A percentile compares a stretch with the other conserved stretches of the same genome.
These are phyloP conservation scores for Nothophaeocryptopus gaeumannii DNA, from an alignment of 2,329 filamentous ascomycete genomes.

Conservation along the genomic window DNA sequence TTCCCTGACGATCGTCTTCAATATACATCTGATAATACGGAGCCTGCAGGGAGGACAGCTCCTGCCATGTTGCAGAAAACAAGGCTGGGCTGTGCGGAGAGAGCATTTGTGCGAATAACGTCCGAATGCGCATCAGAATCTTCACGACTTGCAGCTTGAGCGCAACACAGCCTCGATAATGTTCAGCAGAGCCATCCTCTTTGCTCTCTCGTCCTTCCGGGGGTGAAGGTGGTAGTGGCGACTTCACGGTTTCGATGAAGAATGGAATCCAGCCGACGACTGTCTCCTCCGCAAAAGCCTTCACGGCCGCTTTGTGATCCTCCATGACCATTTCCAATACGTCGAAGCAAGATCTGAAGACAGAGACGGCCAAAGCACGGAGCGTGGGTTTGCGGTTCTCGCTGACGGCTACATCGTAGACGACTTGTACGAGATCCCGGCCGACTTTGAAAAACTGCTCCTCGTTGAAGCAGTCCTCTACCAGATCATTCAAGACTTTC, in stretches of 20 bases:
- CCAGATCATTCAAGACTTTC: slow-evolving; percentile 81
- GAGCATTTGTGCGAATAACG: slow-evolving; percentile 76
- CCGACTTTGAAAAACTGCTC: slow-evolving; percentile 93
- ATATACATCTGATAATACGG: slow-evolving; percentile 83
- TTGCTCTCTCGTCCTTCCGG: slow-evolving; percentile 61
- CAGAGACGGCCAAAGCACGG: slow-evolving; percentile 80
- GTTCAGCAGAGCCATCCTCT: slow-evolving; percentile 55
- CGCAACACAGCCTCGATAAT: slow-evolving; percentile 77
- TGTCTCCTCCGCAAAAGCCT: slow-evolving; percentile 82
- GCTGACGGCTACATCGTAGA: slow-evolving; percentile 79
- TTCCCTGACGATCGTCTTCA: slow-evolving; percentile 77
- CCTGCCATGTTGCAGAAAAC: slow-evolving; percentile 86
- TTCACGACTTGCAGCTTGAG: slow-evolving; percentile 92
- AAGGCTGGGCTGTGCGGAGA: slow-evolving; percentile 77
- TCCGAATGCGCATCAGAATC: slow-evolving; percentile 81
- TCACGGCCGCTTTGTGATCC: slow-evolving; percentile 81
- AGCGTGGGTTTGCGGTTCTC: slow-evolving; percentile 67
- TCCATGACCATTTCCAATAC: slow-evolving; percentile 96
- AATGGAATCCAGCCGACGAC: slow-evolving; percentile 81
- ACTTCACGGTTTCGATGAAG: slow-evolving; percentile 76
- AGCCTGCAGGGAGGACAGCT: slow-evolving; percentile 69
- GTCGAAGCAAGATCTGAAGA: slow-evolving; percentile 90
- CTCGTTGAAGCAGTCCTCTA: slow-evolving; percentile 90
- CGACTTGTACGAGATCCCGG: slow-evolving; percentile 74
- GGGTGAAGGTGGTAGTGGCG: slow-evolving; percentile 63